These are phyloP conservation scores for Neurospora tetrasperma DNA, from an alignment of 495 filamentous ascomycete species.

Conservation along the genomic window DNA sequence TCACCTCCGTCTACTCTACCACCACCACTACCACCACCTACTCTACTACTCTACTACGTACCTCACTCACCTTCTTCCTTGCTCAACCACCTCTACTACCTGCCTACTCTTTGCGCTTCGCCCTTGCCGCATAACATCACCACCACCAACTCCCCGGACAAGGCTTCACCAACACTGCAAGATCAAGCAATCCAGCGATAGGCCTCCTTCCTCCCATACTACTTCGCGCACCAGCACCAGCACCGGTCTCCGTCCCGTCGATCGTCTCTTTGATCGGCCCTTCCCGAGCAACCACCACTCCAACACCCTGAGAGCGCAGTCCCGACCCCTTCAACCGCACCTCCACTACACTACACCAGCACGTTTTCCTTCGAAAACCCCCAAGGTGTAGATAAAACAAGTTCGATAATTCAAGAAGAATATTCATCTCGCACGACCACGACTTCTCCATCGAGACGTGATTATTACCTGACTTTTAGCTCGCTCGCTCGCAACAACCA, in stretches of 20 bases:
- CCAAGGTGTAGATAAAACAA: constrained; percentile 68
- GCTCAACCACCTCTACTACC: not conserved
- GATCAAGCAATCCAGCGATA: not conserved
- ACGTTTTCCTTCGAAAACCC: constrained; percentile 79
- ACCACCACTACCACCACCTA: not conserved
- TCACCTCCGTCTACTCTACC: constrained; percentile 11
- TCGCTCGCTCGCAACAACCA: constrained; percentile 12
- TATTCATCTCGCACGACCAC: constrained; percentile 20
- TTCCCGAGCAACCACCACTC: not conserved
- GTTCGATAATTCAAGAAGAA: constrained; percentile 39
- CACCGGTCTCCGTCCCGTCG: constrained; percentile 11
- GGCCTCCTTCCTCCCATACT: not conserved
- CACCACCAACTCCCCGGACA: constrained; percentile 8
- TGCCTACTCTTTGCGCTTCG: constrained; percentile 1
- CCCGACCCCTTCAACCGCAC: constrained; percentile 15
- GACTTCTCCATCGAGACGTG: constrained; percentile 17
- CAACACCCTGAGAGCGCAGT: not conserved
- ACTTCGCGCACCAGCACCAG: constrained; percentile 9
- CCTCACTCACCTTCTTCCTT: constrained; percentile 3
- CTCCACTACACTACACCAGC: constrained; percentile 70
- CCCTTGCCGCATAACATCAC: constrained; percentile 4
- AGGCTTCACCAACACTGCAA: constrained; percentile 1
- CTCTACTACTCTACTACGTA: not conserved
- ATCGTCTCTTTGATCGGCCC: not conserved
- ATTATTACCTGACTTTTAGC: constrained; percentile 17